Evolutionary conservation across 1,139 yeast genomes (phyloP).

Genomic region (Geotrichum restrictum): DNA sequence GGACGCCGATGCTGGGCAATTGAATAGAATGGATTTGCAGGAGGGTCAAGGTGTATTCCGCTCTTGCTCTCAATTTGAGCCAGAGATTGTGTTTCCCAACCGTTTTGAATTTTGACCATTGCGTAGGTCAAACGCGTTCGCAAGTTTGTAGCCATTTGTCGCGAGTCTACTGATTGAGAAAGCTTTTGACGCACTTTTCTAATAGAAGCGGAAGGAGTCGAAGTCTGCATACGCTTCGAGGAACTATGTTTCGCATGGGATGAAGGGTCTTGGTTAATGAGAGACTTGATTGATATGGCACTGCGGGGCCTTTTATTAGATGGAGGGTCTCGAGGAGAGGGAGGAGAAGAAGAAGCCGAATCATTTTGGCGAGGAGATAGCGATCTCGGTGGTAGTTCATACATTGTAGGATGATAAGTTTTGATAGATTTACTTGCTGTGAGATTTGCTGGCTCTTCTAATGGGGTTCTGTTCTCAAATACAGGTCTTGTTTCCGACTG

Average conservation of each 20-base stretch:
- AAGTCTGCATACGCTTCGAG: constrained; percentile 3
- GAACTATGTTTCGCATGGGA: neutral
- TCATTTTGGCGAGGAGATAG: neutral
- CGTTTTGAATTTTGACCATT: constrained; percentile 16
- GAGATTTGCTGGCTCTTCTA: too few relatives aligned
- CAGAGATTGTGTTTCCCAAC: constrained; percentile 19
- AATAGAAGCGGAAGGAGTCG: neutral
- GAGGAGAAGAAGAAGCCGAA: neutral
- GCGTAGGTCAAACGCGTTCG: constrained; percentile 16
- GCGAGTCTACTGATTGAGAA: constrained; percentile 7
- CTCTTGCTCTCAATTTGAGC: constrained; percentile 14
- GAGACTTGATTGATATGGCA: constrained; percentile 5
- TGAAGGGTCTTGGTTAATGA: constrained; percentile 5
- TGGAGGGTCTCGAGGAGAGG: neutral
- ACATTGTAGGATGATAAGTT: too few relatives aligned
- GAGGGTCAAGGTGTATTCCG: neutral
- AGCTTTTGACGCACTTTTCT: neutral
- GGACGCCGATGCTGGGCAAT: neutral
- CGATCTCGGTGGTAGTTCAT: too few relatives aligned
- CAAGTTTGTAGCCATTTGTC: constrained; percentile 15
- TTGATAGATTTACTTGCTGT: too few relatives aligned
- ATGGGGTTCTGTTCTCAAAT: too few relatives aligned
- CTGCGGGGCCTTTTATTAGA: constrained; percentile 1
- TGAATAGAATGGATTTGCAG: constrained; percentile 1
- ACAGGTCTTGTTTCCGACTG: too few relatives aligned